Conservation (phyloP, 805 yeast species). For the Candida railenensis region DNA sequence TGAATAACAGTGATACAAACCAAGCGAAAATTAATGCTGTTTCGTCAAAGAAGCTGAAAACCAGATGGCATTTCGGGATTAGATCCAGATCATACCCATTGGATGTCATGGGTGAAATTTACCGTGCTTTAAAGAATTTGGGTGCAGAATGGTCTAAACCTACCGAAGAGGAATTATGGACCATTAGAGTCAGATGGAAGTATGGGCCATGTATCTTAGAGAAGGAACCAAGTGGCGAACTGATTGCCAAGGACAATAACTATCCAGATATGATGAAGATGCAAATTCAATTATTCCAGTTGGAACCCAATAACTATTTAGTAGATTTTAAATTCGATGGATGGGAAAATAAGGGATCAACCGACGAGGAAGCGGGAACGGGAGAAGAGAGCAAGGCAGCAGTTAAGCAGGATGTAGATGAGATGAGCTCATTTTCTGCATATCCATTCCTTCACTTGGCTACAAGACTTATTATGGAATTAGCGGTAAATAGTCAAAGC, state of each 20-base stretch:
- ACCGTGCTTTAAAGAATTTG: slow-evolving; percentile 85
- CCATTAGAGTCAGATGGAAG: slow-evolving; percentile 92
- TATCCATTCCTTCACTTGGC: slow-evolving; percentile 94
- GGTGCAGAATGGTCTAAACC: slow-evolving; percentile 99
- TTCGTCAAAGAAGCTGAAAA: slow-evolving; percentile 79
- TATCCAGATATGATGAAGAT: slow-evolving; percentile 87
- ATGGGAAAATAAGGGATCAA: slow-evolving; percentile 57
- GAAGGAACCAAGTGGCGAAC: slow-evolving; percentile 17
- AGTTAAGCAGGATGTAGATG: slow-evolving; percentile 49
- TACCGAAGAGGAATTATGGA: slow-evolving; percentile 93
- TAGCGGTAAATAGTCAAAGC: slow-evolving; percentile 88
- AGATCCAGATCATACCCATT: slow-evolving; percentile 93
- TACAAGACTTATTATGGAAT: slow-evolving; percentile 89
- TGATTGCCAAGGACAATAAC: slow-evolving; percentile 9
- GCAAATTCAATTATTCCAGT: slow-evolving; percentile 94
- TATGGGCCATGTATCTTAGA: slow-evolving; percentile 47
- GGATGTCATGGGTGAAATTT: slow-evolving; percentile 98
- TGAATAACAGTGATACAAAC: slow-evolving; percentile 38
- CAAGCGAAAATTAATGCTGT: slow-evolving; percentile 46
- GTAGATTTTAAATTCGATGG: slow-evolving; percentile 98
- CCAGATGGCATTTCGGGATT: slow-evolving; percentile 98
- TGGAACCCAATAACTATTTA: slow-evolving; percentile 92
- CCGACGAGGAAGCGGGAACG: background rate
- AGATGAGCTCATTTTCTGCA: slow-evolving; percentile 87
- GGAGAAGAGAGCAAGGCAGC: slow-evolving; percentile 5